Evolutionary conservation across 768 basidiomycete species (phyloP), one percentile per base, ranked within the genome.

Genomic region (Trametes cingulata): DNA sequence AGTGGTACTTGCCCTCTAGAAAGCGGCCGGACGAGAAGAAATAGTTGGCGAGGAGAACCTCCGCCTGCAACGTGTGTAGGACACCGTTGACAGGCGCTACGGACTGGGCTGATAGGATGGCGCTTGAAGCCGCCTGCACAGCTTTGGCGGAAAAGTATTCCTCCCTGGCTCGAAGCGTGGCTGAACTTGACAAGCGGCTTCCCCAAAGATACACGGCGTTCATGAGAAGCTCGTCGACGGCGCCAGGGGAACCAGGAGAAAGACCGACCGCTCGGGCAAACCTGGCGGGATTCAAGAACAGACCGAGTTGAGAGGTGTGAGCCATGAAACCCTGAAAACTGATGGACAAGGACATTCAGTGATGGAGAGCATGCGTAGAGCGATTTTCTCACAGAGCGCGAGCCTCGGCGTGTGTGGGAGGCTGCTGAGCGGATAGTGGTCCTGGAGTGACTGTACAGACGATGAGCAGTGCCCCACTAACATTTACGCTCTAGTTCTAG

Each of bases 251-350:
- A 69, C 40, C 42, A 10, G 48, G 43, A 0, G 73, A 40, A 68
- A 73, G 40, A 39, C 63, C 57, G 17, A 61, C n/a, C 13, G 75
- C 68, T 5, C 75, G 51, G 17, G 71, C 73, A 56, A 88, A 83
- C 3, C 84, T 79, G 6, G 72, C 63, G 3, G 73, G 45, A 62
- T 84, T 72, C 56, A 92, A 81, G 71, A 90, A 91, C 67, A 91
- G 85, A 5, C 87, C 87, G 58, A 89, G 78, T 64, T 85, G 80
- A 36, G 76, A 69, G 0, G 82, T 78, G 64, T 88, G 78, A 15
- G 80, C 82, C 12, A 85, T 69, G 67, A 93, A 85, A 25, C 75
- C 75, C 66, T 85, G 82, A 3, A 87, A 69, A 37, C 87, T 90
- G 41, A 37, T n/a, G n/a, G 3, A 15, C 20, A 3, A 24, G 39